phyloP scores from a whole-genome alignment of 148 eudicot species.

The Cornus controversa region DNA sequence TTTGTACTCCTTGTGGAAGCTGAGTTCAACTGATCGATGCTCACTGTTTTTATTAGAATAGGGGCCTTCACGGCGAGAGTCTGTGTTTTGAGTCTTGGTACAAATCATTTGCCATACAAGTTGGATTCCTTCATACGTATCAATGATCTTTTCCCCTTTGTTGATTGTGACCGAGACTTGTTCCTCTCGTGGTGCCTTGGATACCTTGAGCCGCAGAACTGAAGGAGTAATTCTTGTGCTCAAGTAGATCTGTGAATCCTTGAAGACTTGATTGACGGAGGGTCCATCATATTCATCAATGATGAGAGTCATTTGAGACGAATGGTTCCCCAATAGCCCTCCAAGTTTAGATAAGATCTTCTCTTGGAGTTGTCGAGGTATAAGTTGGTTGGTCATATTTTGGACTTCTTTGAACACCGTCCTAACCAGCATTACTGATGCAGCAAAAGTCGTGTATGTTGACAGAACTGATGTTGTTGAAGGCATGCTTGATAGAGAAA shows the following conservation, averaged over 20 bases:
- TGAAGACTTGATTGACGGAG: slow-evolving; percentile 2
- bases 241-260: slow-evolving; percentile 5
- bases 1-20: background rate
- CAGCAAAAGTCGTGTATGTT: slow-evolving; percentile 9
- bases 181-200: background rate
- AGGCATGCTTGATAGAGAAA: slow-evolving; percentile 11
- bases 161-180: background rate
- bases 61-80: background rate
- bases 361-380: slow-evolving; percentile 22
- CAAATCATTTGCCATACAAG: slow-evolving; percentile 13
- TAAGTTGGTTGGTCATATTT: slow-evolving; percentile 9
- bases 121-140: slow-evolving; percentile 10
- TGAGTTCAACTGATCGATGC: slow-evolving; percentile 4
- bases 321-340: background rate
- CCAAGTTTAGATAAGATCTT: slow-evolving; percentile 23
- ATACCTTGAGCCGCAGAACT: slow-evolving; percentile 6
- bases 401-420: slow-evolving; percentile 8
- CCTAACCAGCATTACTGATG: slow-evolving; percentile 19
- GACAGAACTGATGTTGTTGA: slow-evolving; percentile 12
- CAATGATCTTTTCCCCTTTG: slow-evolving; percentile 9
- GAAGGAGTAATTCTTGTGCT: slow-evolving; percentile 4
- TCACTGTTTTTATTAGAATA: background rate
- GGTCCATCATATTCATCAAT: slow-evolving; percentile 14
- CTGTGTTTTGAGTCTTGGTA: background rate
- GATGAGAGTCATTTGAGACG: slow-evolving; percentile 7